Conservation (phyloP, 2,329 filamentous ascomycete genomes). For the Calonectria hongkongensis region DNA sequence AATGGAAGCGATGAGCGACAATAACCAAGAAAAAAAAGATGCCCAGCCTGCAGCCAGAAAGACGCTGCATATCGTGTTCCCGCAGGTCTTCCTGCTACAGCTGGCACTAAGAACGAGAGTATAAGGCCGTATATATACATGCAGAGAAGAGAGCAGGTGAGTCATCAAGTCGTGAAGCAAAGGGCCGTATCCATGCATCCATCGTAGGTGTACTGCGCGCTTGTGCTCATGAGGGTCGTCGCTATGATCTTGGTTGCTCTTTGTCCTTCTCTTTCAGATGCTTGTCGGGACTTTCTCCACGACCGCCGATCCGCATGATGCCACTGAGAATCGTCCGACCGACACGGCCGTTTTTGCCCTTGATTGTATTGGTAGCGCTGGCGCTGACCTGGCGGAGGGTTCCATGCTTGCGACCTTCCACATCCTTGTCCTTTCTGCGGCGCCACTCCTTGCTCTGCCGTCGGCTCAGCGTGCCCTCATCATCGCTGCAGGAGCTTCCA, state of each 20-base stretch:
- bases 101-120: constrained; percentile 35
- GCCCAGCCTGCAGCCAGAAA: constrained; percentile 25
- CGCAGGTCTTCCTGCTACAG: constrained; percentile 6
- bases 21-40: constrained; percentile 35
- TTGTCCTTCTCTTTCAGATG: constrained; percentile 42
- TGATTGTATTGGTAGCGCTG: constrained; percentile 57
- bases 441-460: constrained; percentile 59
- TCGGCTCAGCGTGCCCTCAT: constrained; percentile 51
- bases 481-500: constrained; percentile 72
- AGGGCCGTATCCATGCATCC: constrained; percentile 37
- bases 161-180: constrained; percentile 41
- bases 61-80: constrained; percentile 18
- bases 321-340: constrained; percentile 66
- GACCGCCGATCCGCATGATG: constrained; percentile 66
- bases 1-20: constrained; percentile 31
- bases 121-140: constrained; percentile 34
- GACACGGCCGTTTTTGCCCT: constrained; percentile 62
- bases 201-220: constrained; percentile 19
- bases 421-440: constrained; percentile 51
- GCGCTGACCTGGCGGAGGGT: constrained; percentile 56
- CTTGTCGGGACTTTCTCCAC: constrained; percentile 65
- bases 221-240: constrained; percentile 19
- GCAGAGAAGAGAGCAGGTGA: constrained; percentile 31
- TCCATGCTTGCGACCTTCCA: constrained; percentile 40
- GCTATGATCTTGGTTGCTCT: constrained; percentile 26